These are phyloP conservation scores for Pelargonium australe DNA, from an alignment of 441 rosid species.

Conservation along the genomic window DNA sequence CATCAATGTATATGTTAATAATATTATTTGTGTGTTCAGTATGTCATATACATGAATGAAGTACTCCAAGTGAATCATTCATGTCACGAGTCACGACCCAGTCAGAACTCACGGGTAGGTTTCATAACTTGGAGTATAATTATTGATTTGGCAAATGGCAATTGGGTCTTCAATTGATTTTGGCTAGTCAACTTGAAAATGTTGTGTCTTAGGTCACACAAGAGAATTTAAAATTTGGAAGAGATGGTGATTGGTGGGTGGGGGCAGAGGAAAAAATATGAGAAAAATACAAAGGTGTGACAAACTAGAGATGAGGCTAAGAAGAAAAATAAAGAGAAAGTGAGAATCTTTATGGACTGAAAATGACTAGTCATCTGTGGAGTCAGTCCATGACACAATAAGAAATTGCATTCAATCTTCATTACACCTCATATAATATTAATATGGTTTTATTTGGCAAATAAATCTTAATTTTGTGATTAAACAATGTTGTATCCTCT, in stretches of 20 bases:
- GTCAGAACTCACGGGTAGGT: too few relatives aligned
- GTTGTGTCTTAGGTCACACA: background rate
- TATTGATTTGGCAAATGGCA: too few relatives aligned
- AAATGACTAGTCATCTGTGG: constrained; percentile 19
- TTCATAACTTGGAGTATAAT: too few relatives aligned
- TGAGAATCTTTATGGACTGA: constrained; percentile 17
- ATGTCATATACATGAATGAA: too few relatives aligned
- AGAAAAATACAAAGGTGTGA: background rate
- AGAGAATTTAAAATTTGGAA: background rate
- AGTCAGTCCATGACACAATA: constrained; percentile 8
- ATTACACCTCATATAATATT: background rate
- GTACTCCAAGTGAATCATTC: too few relatives aligned
- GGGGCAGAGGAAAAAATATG: background rate
- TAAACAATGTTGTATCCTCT: background rate
- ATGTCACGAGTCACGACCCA: too few relatives aligned
- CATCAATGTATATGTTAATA: too few relatives aligned
- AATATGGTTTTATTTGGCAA: background rate
- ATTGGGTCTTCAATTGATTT: too few relatives aligned
- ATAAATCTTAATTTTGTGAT: background rate
- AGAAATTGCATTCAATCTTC: background rate
- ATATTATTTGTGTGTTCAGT: too few relatives aligned
- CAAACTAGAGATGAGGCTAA: background rate
- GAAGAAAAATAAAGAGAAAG: background rate
- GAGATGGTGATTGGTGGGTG: background rate
- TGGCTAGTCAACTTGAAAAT: background rate